Conservation (phyloP, 345 rosid genomes). For the Salix arbutifolia region DNA sequence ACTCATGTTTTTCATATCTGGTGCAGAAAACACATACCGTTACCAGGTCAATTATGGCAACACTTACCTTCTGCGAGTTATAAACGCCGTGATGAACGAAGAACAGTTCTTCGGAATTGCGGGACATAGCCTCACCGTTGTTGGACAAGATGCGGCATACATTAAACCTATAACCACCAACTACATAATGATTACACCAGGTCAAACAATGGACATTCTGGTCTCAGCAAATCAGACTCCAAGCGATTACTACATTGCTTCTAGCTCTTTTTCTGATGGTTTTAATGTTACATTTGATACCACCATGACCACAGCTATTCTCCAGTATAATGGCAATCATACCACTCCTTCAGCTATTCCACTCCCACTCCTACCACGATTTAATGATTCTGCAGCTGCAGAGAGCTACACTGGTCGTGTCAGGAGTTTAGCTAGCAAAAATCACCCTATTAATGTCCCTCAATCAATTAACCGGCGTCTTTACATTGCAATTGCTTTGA, state of each 20-base stretch:
- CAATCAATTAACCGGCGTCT: slow-evolving; percentile 9
- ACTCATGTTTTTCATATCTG: too few relatives aligned
- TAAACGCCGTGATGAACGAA: slow-evolving; percentile 29
- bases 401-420: slow-evolving; percentile 8
- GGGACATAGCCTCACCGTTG: slow-evolving; percentile 31
- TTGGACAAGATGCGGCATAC: slow-evolving; percentile 37
- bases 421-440: slow-evolving; percentile 15
- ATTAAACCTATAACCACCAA: slow-evolving; percentile 21
- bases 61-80: slow-evolving; percentile 35
- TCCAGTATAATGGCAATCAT: slow-evolving; percentile 45
- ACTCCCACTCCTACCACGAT: slow-evolving; percentile 25
- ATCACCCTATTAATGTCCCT: slow-evolving; percentile 31
- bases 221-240: slow-evolving; percentile 65
- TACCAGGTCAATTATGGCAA: slow-evolving; percentile 13
- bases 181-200: slow-evolving; percentile 63
- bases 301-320: slow-evolving; percentile 77
- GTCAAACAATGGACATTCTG: slow-evolving; percentile 74
- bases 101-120: slow-evolving; percentile 34
- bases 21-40: slow-evolving; percentile 32
- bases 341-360: slow-evolving; percentile 20
- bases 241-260: slow-evolving; percentile 72
- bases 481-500: slow-evolving; percentile 24
- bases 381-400: slow-evolving; percentile 18
- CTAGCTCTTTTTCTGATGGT: slow-evolving; percentile 46
- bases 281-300: slow-evolving; percentile 42